phyloP scores from a whole-genome alignment of 2,329 filamentous ascomycete species.

The Fusarium sp. region DNA sequence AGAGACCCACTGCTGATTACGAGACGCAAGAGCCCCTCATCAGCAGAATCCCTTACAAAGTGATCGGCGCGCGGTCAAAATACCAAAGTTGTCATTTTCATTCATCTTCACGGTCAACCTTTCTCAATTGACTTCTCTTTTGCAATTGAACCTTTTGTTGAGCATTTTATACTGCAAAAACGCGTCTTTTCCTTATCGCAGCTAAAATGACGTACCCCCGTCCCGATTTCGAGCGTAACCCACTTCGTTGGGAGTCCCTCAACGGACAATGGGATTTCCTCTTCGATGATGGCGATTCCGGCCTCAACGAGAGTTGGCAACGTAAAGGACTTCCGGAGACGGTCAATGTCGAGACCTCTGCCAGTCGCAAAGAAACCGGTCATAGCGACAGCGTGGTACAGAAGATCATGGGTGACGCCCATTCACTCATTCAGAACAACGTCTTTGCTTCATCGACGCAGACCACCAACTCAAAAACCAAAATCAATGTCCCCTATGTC shows the following conservation, averaged over 20 bases:
- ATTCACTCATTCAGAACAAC: slow-evolving; percentile 59
- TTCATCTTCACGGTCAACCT: background rate
- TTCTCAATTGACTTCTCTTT: background rate
- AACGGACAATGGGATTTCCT: slow-evolving; percentile 72
- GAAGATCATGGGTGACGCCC: slow-evolving; percentile 60
- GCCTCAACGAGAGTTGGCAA: slow-evolving; percentile 64
- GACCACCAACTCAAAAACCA: slow-evolving; percentile 54
- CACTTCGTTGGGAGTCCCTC: slow-evolving; percentile 67
- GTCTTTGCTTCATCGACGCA: slow-evolving; percentile 45
- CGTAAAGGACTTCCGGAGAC: slow-evolving; percentile 58
- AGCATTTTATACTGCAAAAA: background rate
- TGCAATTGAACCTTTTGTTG: background rate
- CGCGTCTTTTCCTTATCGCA: background rate
- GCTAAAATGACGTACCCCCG: slow-evolving; percentile 63
- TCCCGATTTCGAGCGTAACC: slow-evolving; percentile 68
- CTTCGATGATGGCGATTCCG: slow-evolving; percentile 72
- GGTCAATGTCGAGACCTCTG: slow-evolving; percentile 44
- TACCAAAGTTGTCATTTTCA: slow-evolving; percentile 6
- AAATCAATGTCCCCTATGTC: slow-evolving; percentile 71
- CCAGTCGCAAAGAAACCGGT: slow-evolving; percentile 46
- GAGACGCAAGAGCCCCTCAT: slow-evolving; percentile 24
- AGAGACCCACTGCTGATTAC: slow-evolving; percentile 33
- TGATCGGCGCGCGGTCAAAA: slow-evolving; percentile 26
- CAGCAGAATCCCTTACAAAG: background rate
- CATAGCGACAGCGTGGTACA: slow-evolving; percentile 49